A percentile compares a stretch with the other conserved stretches of the same genome.
Conservation (phyloP, 352 stramenopile genomes). For the Phytophthora sp. region DNA sequence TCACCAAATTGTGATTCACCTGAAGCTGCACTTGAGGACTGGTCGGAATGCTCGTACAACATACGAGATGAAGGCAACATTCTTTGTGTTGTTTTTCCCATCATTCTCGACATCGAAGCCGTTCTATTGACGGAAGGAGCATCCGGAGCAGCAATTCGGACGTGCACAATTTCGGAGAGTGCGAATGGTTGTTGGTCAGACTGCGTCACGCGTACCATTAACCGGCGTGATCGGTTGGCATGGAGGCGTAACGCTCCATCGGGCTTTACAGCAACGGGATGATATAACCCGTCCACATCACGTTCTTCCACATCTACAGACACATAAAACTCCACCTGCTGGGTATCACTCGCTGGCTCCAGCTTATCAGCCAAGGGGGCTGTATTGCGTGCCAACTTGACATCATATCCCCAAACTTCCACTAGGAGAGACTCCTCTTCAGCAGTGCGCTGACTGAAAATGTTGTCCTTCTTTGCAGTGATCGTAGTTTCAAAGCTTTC, state of each 20-base stretch:
- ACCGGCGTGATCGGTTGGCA: conserved; percentile 55
- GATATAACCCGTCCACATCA: conserved; percentile 67
- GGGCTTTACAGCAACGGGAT: conserved; percentile 66
- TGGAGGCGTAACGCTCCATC: conserved; percentile 73
- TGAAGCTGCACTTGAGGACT: conserved; percentile 4
- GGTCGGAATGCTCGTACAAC: conserved; percentile 17
- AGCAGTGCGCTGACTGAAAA: conserved; percentile 8
- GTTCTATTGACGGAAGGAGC: conserved; percentile 34
- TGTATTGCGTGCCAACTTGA: conserved; percentile 15
- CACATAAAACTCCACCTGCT: conserved; percentile 61
- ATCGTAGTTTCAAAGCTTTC: conserved; percentile 33
- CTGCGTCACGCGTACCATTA: conserved; percentile 72
- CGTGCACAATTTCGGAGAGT: conserved; percentile 44
- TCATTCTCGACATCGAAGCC: conserved; percentile 36
- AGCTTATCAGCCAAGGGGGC: neutral
- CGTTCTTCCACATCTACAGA: conserved; percentile 82
- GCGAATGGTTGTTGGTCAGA: conserved; percentile 66
- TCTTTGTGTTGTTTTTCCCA: conserved; percentile 49
- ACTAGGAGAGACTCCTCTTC: conserved; percentile 52
- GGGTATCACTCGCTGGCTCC: neutral
- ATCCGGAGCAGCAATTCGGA: conserved; percentile 46
- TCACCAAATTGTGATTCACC: conserved; percentile 13
- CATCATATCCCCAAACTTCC: conserved; percentile 65
- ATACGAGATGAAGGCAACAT: conserved; percentile 43
- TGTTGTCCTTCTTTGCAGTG: conserved; percentile 18